Evolutionary conservation across 306 rosid species (phyloP).

Genomic region (Fragaria nilgerrensis): DNA sequence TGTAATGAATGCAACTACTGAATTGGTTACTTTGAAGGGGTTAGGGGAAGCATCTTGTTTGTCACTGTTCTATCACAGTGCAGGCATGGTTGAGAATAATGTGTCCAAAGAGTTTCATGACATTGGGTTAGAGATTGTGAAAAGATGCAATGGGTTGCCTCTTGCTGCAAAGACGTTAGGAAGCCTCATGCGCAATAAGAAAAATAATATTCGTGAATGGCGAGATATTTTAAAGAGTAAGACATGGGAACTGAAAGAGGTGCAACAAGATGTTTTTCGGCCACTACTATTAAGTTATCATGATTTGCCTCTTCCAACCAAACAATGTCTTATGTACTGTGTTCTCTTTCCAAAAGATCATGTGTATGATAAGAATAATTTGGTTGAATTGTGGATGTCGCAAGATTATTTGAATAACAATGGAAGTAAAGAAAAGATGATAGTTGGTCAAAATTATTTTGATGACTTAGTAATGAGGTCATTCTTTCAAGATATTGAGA

Average conservation of each 20-base stretch:
- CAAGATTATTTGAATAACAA: no score
- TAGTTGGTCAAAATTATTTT: not conserved
- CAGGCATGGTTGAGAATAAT: not conserved
- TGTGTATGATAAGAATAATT: fast-evolving
- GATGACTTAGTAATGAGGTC: not conserved
- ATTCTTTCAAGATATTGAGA: not conserved
- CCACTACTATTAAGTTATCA: no score
- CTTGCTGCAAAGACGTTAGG: not conserved
- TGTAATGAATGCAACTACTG: no score
- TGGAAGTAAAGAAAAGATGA: not conserved
- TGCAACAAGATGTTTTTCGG: no score
- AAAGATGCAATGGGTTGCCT: not conserved
- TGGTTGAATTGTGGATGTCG: no score
- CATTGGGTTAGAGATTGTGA: not conserved
- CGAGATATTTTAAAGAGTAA: not conserved
- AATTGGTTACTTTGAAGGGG: not conserved
- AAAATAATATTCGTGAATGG: not conserved
- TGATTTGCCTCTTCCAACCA: no score
- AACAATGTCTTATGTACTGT: no score
- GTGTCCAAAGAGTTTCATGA: not conserved
- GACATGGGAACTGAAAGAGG: not conserved
- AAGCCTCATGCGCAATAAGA: not conserved
- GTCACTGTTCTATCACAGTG: not conserved
- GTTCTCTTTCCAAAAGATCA: no score
- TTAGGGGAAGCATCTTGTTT: not conserved